Evolutionary conservation across 768 basidiomycete genomes (phyloP).

Genomic region (Gymnopilus dilepis): DNA sequence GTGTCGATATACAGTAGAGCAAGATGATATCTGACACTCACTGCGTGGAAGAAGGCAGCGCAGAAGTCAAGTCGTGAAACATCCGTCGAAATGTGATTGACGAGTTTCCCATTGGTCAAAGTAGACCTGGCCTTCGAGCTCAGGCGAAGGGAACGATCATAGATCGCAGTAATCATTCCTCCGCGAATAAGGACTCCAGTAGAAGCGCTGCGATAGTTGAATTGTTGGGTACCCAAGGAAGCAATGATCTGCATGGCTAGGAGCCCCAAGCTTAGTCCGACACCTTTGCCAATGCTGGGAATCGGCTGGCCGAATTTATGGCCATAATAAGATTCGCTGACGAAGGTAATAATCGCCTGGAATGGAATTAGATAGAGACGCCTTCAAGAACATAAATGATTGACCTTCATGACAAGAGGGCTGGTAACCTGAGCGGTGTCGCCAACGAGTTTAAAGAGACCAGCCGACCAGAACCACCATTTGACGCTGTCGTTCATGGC

Average conservation of each 20-base stretch:
- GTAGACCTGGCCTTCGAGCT: conserved; percentile 80
- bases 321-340: conserved; percentile 60
- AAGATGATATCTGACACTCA: not conserved
- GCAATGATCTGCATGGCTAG: conserved; percentile 69
- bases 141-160: conserved; percentile 75
- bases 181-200: conserved; percentile 83
- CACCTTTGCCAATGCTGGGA: conserved; percentile 56
- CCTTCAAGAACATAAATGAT: conserved; percentile 18
- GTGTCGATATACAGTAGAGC: not conserved
- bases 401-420: conserved; percentile 79
- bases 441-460: conserved; percentile 60
- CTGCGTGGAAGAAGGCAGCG: conserved; percentile 4
- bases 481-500: conserved; percentile 81
- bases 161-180: conserved; percentile 88
- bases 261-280: conserved; percentile 78
- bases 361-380: not conserved
- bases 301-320: conserved; percentile 43
- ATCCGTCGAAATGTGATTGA: conserved; percentile 94
- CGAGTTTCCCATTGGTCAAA: conserved; percentile 86
- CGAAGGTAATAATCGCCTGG: conserved; percentile 75
- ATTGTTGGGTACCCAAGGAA: conserved; percentile 77
- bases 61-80: conserved; percentile 88
- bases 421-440: conserved; percentile 77
- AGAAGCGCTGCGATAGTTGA: conserved; percentile 77
- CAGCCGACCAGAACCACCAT: conserved; percentile 81